Evolutionary conservation across 345 rosid species (phyloP), one percentile per base, ranked within the genome.

Genomic region (Moricandia moricandioides): DNA sequence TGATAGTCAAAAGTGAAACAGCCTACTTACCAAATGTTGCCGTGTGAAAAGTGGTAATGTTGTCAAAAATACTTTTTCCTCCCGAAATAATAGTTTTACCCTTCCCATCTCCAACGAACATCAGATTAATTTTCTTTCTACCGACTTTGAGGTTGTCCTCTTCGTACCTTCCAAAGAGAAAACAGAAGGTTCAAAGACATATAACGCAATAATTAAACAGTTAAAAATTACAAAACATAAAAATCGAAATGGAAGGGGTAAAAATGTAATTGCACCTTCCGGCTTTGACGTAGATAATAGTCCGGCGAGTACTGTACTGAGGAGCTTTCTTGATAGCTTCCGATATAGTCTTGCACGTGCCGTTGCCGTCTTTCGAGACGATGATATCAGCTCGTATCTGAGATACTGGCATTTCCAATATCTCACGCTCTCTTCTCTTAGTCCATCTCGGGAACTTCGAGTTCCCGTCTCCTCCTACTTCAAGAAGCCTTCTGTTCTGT

Each of bases 281-380:
- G 73, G 99, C 98, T 79, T 64, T 86, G 49, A 95, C 96, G 83
- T 90, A 90, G 69, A 95, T 95, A 33, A 95, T 82, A 34, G 78
- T 84, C 65, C 99, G 91, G 75, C 88, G 89, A 33, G 31, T 54
- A 39, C 92, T 91, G 49, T 81, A 51, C 78, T 90, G 88, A 35
- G 98, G 97, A 71, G 88, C 96, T 75, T 82, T 88, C 84, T 95
- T 95, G 74, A 95, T 91, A 39, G 99, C 99, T 79, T 87, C 97
- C 21, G 88, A 26, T 24, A 95, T 88, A 65, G 97, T 95, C 81
- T 86, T 90, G 69, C 74, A 81, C 66, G 96, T 92, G 18, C 98
- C 99, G 75, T 82, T 92, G 8, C 99, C 99, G 69, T 85, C 94
- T 39, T 82, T 60, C 11, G 99, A 92, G 30, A 95, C 99, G 62